Evolutionary conservation across 2,329 filamentous ascomycete species (phyloP), one percentile per base, ranked within the genome.

Genomic region (Fusarium caatingaense): DNA sequence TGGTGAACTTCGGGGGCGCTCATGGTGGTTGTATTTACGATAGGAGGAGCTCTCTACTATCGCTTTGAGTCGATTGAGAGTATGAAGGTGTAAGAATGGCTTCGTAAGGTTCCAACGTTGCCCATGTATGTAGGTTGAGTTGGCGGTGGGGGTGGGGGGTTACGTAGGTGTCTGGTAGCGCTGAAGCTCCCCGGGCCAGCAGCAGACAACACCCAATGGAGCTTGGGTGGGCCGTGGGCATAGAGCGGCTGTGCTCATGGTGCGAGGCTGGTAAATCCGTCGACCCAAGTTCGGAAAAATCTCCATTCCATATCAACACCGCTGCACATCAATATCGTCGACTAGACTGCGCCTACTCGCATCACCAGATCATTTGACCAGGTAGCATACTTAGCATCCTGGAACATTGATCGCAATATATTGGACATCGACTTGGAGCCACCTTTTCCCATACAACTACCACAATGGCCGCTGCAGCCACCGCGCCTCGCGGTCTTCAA

Each of bases 1-100:
- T 98, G 94, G 83, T 98, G 93, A 63, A 97, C 92, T 86, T 98
- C 93, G 71, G 94, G 93, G 64, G 91, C 81, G 58, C 93, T 86
- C 95, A 98, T 98, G 64, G 56, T 86, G 80, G 13, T 53, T 27
- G 50, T 85, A 32, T 42, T 56, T 69, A 74, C 80, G 78, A 82
- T 83, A 83, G 81, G 81, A 83, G 81, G 80, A 93, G 89, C 93
- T 97, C 96, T 98, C 96, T 91, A 98, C 96, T 98, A 96, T 87
- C 92, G 88, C 49, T 59, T 32, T 18, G 37, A 60, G 46, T 23
- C 56, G 42, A 64, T 69, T 74, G 57, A 66, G 61, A 64, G 56
- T 56, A 56, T 59, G 42, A 45, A 50, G 59, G 47, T 66, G 60
- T 53, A 59, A 69, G 49, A 64, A 66, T 56, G 59, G 66, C 40